Evolutionary conservation across 441 rosid species (phyloP).

Genomic region (Francoa sonchifolia): DNA sequence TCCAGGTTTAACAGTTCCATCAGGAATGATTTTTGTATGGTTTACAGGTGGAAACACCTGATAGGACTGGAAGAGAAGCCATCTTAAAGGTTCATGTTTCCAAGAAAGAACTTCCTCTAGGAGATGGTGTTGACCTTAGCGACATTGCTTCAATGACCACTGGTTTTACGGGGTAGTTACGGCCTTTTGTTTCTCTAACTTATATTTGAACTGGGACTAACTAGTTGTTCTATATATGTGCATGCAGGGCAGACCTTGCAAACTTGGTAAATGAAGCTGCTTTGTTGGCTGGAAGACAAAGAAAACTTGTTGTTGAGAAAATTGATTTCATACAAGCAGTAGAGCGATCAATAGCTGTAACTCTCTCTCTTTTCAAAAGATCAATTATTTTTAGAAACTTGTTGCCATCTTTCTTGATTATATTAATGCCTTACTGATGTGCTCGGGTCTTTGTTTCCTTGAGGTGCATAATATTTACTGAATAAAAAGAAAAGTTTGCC

Average conservation of each 20-base stretch:
- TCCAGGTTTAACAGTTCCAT: background rate
- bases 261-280: constrained; percentile 99
- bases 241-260: no score
- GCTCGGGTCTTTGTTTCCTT: no score
- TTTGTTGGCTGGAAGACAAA: constrained; percentile 82
- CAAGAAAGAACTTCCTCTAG: constrained; percentile 82
- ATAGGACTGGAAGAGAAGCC: constrained; percentile 84
- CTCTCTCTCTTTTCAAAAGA: constrained; percentile 15
- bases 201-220: no score
- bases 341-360: constrained; percentile 88
- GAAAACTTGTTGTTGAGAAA: constrained; percentile 64
- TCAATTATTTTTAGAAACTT: background rate
- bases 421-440: no score
- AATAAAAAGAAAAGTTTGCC: no score
- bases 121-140: constrained; percentile 54
- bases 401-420: background rate
- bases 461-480: no score
- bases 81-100: constrained; percentile 69
- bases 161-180: constrained; percentile 81
- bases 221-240: no score
- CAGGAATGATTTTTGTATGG: constrained; percentile 9
- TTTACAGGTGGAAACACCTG: constrained; percentile 85
- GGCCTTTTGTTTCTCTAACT: background rate
- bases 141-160: constrained; percentile 91
- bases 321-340: constrained; percentile 88